A percentile compares a stretch with the other conserved stretches of the same genome.
phyloP scores from a whole-genome alignment of 1,284 basidiomycete genomes.

The Ceratobasidium sp. region DNA sequence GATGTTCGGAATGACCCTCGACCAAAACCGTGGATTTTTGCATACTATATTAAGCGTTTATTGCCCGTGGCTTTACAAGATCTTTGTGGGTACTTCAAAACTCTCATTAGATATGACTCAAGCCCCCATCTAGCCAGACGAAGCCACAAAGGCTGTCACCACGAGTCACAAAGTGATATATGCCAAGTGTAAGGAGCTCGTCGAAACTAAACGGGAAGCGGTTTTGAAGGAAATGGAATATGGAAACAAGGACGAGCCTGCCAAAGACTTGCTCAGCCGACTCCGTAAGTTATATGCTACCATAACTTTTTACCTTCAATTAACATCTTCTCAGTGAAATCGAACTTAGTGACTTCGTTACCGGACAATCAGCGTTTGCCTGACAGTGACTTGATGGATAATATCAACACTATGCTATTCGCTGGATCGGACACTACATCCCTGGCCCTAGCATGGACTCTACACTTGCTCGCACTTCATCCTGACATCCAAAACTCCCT shows the following conservation, averaged over 20 bases:
- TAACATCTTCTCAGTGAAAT: slow-evolving; percentile 68
- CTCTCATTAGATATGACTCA: background rate
- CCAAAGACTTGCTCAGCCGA: slow-evolving; percentile 71
- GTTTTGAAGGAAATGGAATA: slow-evolving; percentile 70
- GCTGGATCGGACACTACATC: slow-evolving; percentile 88
- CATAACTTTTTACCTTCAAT: slow-evolving; percentile 10
- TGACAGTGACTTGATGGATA: slow-evolving; percentile 82
- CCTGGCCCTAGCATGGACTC: slow-evolving; percentile 80
- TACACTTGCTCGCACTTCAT: slow-evolving; percentile 75
- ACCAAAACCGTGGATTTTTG: slow-evolving; percentile 65
- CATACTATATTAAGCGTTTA: slow-evolving; percentile 67
- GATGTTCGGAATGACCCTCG: slow-evolving; percentile 80
- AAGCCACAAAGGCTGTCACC: slow-evolving; percentile 64
- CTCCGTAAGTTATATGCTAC: slow-evolving; percentile 64
- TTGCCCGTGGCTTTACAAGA: slow-evolving; percentile 67
- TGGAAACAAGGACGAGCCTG: slow-evolving; percentile 60
- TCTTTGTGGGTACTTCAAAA: slow-evolving; percentile 67
- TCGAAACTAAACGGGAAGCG: slow-evolving; percentile 73
- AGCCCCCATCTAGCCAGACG: slow-evolving; percentile 65
- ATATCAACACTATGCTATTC: slow-evolving; percentile 88
- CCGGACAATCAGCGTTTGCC: slow-evolving; percentile 78
- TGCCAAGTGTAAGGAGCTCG: slow-evolving; percentile 74
- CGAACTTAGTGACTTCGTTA: slow-evolving; percentile 74
- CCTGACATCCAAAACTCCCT: slow-evolving; percentile 73
- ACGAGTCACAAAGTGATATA: slow-evolving; percentile 73